Percentiles rank a stretch among this genome's conserved stretches.
Evolutionary conservation across 2,329 filamentous ascomycete species (phyloP).

Genomic region (Botrytis cinerea): DNA sequence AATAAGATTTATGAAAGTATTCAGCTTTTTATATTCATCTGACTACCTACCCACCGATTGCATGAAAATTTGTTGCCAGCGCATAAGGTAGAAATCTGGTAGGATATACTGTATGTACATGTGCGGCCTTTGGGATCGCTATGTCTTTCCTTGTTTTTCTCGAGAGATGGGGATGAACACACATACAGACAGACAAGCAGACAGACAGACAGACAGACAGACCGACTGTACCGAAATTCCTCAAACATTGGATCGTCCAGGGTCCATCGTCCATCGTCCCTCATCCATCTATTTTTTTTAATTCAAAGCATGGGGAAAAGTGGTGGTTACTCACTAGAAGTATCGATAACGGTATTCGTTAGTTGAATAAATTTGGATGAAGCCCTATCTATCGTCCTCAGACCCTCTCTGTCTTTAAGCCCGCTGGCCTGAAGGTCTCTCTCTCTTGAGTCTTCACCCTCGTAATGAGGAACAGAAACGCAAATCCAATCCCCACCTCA

Average conservation of each 20-base stretch:
- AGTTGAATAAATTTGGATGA: not conserved
- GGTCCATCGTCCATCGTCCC: not conserved
- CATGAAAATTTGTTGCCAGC: slow-evolving; percentile 19
- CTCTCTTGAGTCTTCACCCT: not conserved
- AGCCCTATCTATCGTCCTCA: not conserved
- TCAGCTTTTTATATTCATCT: slow-evolving; percentile 16
- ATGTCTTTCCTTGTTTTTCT: slow-evolving; percentile 6
- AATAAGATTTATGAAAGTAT: slow-evolving; percentile 18
- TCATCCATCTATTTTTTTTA: not conserved
- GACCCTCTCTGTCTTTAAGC: not conserved
- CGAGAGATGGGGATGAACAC: not conserved
- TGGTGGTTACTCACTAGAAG: not conserved
- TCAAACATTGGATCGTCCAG: not conserved
- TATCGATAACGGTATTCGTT: not conserved
- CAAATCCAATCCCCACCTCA: not conserved
- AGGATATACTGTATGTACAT: not conserved
- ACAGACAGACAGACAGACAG: not conserved
- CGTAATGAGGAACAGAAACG: not conserved
- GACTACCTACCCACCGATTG: slow-evolving; percentile 6
- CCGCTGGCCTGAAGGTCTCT: not conserved
- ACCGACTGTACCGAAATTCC: not conserved
- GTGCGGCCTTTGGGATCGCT: slow-evolving; percentile 8
- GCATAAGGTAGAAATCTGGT: slow-evolving; percentile 17
- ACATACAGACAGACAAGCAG: not conserved
- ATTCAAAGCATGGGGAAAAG: not conserved